These are phyloP conservation scores for Podospora pseudoanserina DNA, from an alignment of 495 filamentous ascomycete species.

Conservation along the genomic window DNA sequence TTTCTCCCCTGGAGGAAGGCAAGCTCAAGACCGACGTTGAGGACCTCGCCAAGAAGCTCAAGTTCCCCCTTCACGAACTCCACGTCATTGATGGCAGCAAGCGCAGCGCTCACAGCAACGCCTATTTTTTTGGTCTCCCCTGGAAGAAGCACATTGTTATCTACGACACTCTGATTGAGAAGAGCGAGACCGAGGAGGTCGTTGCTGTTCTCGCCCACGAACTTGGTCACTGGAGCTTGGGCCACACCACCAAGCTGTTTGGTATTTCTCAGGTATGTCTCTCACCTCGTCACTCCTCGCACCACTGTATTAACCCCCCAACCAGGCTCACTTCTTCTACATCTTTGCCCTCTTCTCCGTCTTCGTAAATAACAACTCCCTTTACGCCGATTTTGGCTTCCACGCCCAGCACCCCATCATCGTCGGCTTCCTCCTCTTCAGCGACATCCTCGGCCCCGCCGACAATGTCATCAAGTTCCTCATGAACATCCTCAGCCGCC, in stretches of 20 bases:
- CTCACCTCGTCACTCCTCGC: constrained; percentile 4
- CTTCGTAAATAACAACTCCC: constrained; percentile 90
- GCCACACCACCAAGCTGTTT: constrained; percentile 90
- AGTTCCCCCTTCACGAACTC: constrained; percentile 87
- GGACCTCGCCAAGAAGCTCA: constrained; percentile 72
- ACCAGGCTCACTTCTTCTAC: constrained; percentile 77
- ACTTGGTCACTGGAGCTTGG: constrained; percentile 92
- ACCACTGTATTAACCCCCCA: constrained; percentile 23
- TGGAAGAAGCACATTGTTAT: constrained; percentile 99
- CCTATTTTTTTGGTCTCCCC: constrained; percentile 95
- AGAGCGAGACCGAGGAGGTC: constrained; percentile 85
- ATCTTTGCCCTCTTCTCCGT: constrained; percentile 94
- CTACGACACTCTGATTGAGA: constrained; percentile 95
- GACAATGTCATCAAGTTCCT: constrained; percentile 87
- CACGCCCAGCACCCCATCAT: constrained; percentile 80
- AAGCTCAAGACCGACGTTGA: constrained; percentile 85
- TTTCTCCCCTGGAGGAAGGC: constrained; percentile 86
- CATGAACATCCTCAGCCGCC: constrained; percentile 93
- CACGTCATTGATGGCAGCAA: constrained; percentile 98
- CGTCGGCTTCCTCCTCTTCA: constrained; percentile 95
- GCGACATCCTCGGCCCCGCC: constrained; percentile 85
- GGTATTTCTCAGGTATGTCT: constrained; percentile 74
- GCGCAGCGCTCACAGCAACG: constrained; percentile 94
- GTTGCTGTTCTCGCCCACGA: constrained; percentile 94
- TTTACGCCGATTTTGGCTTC: constrained; percentile 92